Base-by-base conservation (phyloP, 331 rosid genomes). In the Erythrophleum ivorense region DNA sequence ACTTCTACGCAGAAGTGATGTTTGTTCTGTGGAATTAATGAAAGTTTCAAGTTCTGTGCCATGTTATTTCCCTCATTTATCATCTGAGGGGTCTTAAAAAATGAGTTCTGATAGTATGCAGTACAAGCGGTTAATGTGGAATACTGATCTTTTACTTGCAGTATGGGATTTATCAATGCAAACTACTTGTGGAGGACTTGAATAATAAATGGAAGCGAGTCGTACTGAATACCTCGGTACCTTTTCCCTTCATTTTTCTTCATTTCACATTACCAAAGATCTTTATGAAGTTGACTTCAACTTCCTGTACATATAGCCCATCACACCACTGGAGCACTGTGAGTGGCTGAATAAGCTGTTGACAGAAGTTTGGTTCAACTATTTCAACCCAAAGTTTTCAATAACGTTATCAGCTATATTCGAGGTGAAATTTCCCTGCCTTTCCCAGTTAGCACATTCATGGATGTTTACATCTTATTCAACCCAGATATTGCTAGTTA, bases 341-440 rank as follows among this genome's bases (percentile, higher is more conserved):
- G 96, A 92, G 43, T 93, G 98, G 98, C 78, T 95, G 86, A 95
- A 95, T 84, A 87, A 80, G 82, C 79, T 95, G 54, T 57, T 93
- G 84, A 78, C 81, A 50, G 94, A 95, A 87, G 67, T 91, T 78
- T 95, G 98, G 98, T 84, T 91, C 43, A 83, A 87, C 87, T 88
- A 75, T 73, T 77, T 90, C 73, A 81, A 80, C 65, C 93, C 97
- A 29, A 95, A 90, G 87, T 88, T 95, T 50, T 93, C 98, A 10
- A 57, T 2, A 66, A 90, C 87, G 81, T 88, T 95, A 78, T 84
- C 94, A 19, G 73, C 92, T 57, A 81, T 89, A 57, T 89, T 95
- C 24, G 93, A 93, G 97, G 98, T 93, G 81, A 86, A 81, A 10
- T 54, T 78, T 66, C 57, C 55, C 43, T 15, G 57, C 50, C 53